A percentile compares a stretch with the other conserved stretches of the same genome.
Evolutionary conservation across 306 rosid species (phyloP).

Genomic region (Acmispon strigosus): DNA sequence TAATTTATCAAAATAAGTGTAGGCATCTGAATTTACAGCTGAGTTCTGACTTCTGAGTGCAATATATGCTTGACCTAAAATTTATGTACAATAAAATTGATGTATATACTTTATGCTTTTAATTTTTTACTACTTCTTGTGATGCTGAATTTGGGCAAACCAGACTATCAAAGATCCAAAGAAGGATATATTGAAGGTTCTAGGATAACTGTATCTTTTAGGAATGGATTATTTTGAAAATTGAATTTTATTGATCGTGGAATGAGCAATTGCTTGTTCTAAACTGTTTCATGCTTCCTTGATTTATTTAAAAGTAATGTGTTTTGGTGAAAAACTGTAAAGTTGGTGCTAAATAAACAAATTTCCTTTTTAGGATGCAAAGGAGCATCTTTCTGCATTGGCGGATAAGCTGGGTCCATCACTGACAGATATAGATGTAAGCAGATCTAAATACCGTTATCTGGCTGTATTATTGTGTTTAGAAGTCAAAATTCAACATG

Average conservation of each 20-base stretch:
- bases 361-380: constrained; percentile 77
- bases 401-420: constrained; percentile 96
- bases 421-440: constrained; percentile 84
- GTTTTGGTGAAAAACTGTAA: constrained; percentile 10
- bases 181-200: neutral
- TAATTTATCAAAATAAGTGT: neutral
- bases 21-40: neutral
- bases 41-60: neutral
- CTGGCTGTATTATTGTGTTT: constrained; percentile 1
- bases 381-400: constrained; percentile 90
- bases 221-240: neutral
- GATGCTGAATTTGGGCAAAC: neutral
- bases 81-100: neutral
- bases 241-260: neutral
- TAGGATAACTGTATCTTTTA: neutral
- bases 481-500: neutral
- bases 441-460: constrained; percentile 22
- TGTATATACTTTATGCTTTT: neutral
- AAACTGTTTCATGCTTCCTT: constrained; percentile 8
- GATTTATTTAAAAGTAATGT: neutral
- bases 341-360: constrained; percentile 25
- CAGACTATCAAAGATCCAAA: neutral
- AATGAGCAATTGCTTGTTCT: constrained; percentile 8
- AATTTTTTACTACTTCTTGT: neutral
- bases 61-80: neutral